Evolutionary conservation across 805 yeast genomes (phyloP), one percentile per base, ranked within the genome.

Genomic region (Candida ulmi): DNA sequence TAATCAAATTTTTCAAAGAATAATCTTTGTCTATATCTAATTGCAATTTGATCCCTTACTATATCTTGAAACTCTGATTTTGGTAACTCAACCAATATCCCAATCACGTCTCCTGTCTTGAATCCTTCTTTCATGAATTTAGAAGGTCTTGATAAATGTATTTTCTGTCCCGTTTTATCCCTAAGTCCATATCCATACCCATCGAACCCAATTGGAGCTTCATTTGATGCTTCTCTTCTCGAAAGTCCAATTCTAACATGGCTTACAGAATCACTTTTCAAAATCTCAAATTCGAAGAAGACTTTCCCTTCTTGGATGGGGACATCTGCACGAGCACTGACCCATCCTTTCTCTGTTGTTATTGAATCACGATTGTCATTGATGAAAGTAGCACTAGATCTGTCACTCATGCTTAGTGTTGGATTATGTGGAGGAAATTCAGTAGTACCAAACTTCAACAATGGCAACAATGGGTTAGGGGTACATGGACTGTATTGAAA

Each of bases 151-250:
- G 91, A 80, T 33, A 83, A 62, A 47, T 93, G 95, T 18, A 93
- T 70, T 23, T 75, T 76, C 48, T 85, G 84, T 2, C 95, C 90
- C 7, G 72, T 69, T 28, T 73, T 71, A 61, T 91, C 97, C 43
- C 97, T 70, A 3, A 93, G 54, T 2, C 96, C 97, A 60, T 93
- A 91, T 0, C 96, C 91, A 62, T 88, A 93, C 0, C 88, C 91
- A 60, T 93, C 98, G 52, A 77, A 87, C 3, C 99, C 99, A 6
- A 90, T 93, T 0, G 99, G 98, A 0, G 95, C 95, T 50, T 91
- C 97, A 33, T 90, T 61, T 36, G 88, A 76, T 2, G 96, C 93
- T 54, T 91, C 98, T 45, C 88, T 72, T 38, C 98, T 66, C 0
- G 83, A 83, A 28, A 91, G 55, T 0, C 99, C 99, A 23, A 90